These are phyloP conservation scores for Kwoniella sp. DNA, from an alignment of 768 basidiomycete species.

Conservation along the genomic window DNA sequence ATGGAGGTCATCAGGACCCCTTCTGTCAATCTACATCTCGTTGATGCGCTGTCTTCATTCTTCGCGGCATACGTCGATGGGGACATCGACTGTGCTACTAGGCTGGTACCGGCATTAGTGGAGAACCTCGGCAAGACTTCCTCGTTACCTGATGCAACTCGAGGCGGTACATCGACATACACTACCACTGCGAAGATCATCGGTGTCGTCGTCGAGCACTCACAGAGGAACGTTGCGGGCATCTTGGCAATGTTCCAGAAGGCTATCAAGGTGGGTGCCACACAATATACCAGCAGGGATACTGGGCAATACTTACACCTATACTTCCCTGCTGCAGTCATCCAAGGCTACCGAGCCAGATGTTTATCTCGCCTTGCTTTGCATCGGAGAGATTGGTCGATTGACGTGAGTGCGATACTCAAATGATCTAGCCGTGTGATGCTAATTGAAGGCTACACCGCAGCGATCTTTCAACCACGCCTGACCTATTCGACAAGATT, in stretches of 20 bases:
- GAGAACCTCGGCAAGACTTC: conserved; percentile 67
- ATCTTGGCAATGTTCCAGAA: conserved; percentile 84
- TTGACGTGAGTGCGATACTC: conserved; percentile 66
- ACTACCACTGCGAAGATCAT: conserved; percentile 82
- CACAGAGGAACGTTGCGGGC: conserved; percentile 73
- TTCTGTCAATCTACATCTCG: conserved; percentile 70
- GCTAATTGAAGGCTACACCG: conserved; percentile 3
- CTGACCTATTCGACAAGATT: conserved; percentile 73
- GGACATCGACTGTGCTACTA: conserved; percentile 78
- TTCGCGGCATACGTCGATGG: conserved; percentile 79
- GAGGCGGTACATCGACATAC: conserved; percentile 48
- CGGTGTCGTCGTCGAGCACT: conserved; percentile 74
- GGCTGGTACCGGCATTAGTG: conserved; percentile 75
- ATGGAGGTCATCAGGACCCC: conserved; percentile 72
- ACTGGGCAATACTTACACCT: too few species aligned
- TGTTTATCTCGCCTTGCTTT: conserved; percentile 79
- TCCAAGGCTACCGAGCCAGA: conserved; percentile 64
- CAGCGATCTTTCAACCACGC: conserved; percentile 84
- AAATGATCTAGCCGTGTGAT: neutral
- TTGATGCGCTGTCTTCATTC: conserved; percentile 82
- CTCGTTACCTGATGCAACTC: conserved; percentile 48
- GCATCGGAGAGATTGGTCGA: conserved; percentile 90
- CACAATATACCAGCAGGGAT: neutral
- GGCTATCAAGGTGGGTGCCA: conserved; percentile 71
- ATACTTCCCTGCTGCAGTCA: conserved; percentile 29